phyloP scores from a whole-genome alignment of 345 rosid genomes.

The Rhizophora apiculata region DNA sequence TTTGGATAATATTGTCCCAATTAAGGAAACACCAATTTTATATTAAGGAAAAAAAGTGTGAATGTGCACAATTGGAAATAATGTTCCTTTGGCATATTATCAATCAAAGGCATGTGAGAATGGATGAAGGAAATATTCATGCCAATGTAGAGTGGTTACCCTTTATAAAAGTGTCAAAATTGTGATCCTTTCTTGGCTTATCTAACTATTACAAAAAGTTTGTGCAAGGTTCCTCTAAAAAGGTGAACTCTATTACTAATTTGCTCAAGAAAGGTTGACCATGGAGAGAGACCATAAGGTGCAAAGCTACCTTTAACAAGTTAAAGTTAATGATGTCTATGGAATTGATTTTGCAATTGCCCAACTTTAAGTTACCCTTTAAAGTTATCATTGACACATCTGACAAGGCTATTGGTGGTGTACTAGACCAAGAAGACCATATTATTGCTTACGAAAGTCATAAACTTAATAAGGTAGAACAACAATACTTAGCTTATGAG shows the following conservation, averaged over 20 bases:
- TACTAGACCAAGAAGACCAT: background rate
- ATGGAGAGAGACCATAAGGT: background rate
- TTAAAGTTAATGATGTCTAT: background rate
- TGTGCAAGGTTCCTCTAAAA: background rate
- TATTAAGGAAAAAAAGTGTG: background rate
- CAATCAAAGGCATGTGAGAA: background rate
- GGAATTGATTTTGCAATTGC: background rate
- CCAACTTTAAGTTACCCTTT: background rate
- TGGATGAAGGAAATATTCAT: background rate
- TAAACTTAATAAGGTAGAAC: background rate
- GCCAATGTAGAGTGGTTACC: background rate
- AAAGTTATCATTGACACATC: background rate
- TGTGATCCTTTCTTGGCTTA: background rate
- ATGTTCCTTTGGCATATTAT: background rate
- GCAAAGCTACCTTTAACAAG: background rate
- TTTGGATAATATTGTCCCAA: no score
- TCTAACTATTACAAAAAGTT: background rate
- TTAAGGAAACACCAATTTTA: background rate
- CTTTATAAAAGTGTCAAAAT: background rate
- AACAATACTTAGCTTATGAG: background rate
- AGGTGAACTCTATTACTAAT: background rate
- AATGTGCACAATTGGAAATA: background rate
- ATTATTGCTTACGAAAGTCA: background rate
- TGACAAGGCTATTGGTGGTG: background rate
- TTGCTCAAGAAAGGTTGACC: background rate